phyloP scores from a whole-genome alignment of 2,329 filamentous ascomycete species.

The Stachybotrys chartarum region DNA sequence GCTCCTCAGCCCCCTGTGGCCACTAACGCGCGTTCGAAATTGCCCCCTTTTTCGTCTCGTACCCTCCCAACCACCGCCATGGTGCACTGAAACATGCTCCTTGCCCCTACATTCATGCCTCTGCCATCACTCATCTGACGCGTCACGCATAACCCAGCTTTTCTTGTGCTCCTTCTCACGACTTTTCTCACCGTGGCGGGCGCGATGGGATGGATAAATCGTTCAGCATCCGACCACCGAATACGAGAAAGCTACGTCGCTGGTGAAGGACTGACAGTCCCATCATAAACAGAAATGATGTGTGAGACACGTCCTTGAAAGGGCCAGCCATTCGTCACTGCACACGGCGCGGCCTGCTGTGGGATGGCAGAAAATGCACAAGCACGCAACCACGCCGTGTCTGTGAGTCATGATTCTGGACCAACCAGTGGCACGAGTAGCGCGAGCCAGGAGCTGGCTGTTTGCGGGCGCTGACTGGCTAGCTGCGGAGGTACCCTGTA shows the following conservation, averaged over 20 bases:
- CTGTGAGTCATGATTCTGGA: slow-evolving; percentile 20
- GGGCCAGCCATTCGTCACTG: not conserved
- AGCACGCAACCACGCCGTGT: not conserved
- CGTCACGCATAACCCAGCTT: slow-evolving; percentile 9
- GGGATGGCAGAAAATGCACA: not conserved
- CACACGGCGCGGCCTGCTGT: not conserved
- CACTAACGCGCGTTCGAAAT: slow-evolving; percentile 2
- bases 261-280: no score
- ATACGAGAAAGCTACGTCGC: not conserved
- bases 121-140: slow-evolving; percentile 5
- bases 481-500: slow-evolving; percentile 11
- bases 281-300: no score
- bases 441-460: slow-evolving; percentile 17
- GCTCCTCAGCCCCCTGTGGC: slow-evolving; percentile 12
- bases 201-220: no score
- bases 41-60: slow-evolving; percentile 5
- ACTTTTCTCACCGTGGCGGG: no score
- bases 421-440: slow-evolving; percentile 10
- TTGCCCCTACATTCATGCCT: slow-evolving; percentile 11
- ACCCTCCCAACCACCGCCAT: slow-evolving; percentile 12
- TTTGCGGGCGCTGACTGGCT: slow-evolving; percentile 25
- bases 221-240: not conserved
- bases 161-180: no score
- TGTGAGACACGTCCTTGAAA: not conserved
- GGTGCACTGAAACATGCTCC: slow-evolving; percentile 18